These are phyloP conservation scores for Quercus alba DNA, from an alignment of 306 rosid genomes.

Conservation along the genomic window DNA sequence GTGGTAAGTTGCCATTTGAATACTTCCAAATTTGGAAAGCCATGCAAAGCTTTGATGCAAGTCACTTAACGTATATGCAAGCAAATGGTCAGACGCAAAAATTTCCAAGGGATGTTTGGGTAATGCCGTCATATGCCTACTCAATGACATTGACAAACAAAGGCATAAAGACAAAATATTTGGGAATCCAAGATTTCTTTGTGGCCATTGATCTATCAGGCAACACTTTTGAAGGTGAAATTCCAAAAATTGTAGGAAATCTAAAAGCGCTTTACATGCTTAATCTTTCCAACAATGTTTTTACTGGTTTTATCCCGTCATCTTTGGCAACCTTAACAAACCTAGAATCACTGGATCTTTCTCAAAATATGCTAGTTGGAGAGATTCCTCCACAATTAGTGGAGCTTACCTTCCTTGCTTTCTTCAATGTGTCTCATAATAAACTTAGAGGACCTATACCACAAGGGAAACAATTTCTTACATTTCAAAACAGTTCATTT, in stretches of 20 bases:
- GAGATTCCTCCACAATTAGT: neutral
- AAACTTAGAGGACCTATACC: neutral
- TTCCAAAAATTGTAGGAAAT: too few relatives aligned
- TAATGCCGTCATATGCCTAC: fast-evolving
- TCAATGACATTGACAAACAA: neutral
- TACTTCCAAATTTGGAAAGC: too few relatives aligned
- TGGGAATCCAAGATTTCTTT: neutral
- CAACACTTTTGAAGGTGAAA: neutral
- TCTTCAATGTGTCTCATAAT: too few relatives aligned
- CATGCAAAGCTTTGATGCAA: neutral
- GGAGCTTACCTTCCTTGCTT: neutral
- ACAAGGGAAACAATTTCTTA: neutral
- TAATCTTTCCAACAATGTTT: too few relatives aligned
- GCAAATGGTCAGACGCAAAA: fast-evolving
- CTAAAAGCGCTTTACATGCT: too few relatives aligned
- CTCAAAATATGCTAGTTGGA: too few relatives aligned
- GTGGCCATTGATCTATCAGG: neutral
- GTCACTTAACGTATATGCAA: too few relatives aligned
- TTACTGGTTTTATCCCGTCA: too few relatives aligned
- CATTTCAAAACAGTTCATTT: neutral
- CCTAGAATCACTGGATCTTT: too few relatives aligned
- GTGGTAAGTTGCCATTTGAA: neutral
- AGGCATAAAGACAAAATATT: neutral
- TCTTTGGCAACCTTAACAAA: too few relatives aligned
- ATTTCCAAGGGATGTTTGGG: fast-evolving